These are phyloP conservation scores for Colletotrichum liaoningense DNA, from an alignment of 2,329 filamentous ascomycete species.

Conservation along the genomic window DNA sequence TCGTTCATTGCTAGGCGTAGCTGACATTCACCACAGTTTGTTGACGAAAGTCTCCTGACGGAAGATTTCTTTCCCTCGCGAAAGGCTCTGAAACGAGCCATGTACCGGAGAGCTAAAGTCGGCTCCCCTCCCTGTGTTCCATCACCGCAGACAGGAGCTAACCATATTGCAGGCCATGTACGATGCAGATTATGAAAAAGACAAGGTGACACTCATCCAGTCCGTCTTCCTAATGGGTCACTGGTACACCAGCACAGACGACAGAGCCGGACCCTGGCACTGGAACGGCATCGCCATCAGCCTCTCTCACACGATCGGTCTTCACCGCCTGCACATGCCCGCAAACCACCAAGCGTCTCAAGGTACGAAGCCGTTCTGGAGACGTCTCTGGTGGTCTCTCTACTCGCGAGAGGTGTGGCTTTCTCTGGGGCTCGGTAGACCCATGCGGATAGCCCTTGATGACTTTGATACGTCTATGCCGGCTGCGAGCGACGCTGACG, in stretches of 20 bases:
- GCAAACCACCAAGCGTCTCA: background rate
- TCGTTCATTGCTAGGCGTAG: background rate
- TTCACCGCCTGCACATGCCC: slow-evolving; percentile 46
- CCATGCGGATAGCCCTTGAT: slow-evolving; percentile 28
- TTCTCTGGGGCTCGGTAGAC: slow-evolving; percentile 25
- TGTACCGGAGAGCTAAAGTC: slow-evolving; percentile 51
- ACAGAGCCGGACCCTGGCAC: slow-evolving; percentile 56
- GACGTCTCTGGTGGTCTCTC: slow-evolving; percentile 29
- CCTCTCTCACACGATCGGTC: slow-evolving; percentile 54
- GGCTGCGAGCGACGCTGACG: slow-evolving; percentile 14
- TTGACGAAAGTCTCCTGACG: slow-evolving; percentile 14
- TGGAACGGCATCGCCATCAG: slow-evolving; percentile 58
- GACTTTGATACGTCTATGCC: slow-evolving; percentile 25
- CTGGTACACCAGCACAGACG: slow-evolving; percentile 54
- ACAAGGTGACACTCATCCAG: slow-evolving; percentile 54
- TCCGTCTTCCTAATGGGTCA: slow-evolving; percentile 54
- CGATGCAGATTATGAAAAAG: slow-evolving; percentile 46
- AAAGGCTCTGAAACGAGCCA: slow-evolving; percentile 49
- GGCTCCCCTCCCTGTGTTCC: background rate
- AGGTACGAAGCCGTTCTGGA: slow-evolving; percentile 25
- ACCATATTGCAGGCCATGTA: slow-evolving; percentile 2
- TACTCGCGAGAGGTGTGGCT: slow-evolving; percentile 27
- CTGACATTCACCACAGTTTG: slow-evolving; percentile 1
- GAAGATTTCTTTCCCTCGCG: slow-evolving; percentile 39
- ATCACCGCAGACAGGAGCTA: background rate